Percentiles rank a stretch among this genome's conserved stretches.
Conservation (phyloP, 2,329 filamentous ascomycete genomes). For the Aspergillus carbonarius region DNA sequence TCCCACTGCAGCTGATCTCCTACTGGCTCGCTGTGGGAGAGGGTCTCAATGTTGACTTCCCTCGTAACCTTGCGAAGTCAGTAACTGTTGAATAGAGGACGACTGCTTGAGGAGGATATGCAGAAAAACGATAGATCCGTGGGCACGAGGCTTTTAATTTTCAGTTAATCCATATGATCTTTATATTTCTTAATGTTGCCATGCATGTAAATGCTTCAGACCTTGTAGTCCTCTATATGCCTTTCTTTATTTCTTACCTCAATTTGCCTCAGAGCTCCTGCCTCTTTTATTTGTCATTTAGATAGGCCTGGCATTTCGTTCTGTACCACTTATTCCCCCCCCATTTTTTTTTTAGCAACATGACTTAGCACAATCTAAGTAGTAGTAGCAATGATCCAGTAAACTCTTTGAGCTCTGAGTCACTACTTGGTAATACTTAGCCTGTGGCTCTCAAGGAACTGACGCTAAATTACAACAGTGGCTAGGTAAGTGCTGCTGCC, state of each 20-base stretch:
- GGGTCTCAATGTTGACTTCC: conserved; percentile 97
- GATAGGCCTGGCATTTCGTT: background rate
- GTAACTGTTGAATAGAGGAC: conserved; percentile 86
- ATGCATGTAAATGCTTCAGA: conserved; percentile 7
- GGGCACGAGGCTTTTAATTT: conserved; percentile 3
- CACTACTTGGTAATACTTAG: too few species aligned
- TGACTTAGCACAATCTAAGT: too few species aligned
- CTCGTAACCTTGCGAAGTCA: conserved; percentile 96
- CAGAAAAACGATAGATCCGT: background rate
- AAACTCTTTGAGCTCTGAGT: too few species aligned
- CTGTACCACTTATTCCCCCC: background rate
- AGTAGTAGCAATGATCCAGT: too few species aligned
- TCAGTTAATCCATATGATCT: conserved; percentile 1
- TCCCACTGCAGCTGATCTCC: conserved; percentile 94
- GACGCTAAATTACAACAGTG: background rate
- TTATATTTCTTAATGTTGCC: background rate
- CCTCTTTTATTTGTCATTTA: background rate
- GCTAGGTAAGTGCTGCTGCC: background rate
- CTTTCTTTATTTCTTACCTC: background rate
- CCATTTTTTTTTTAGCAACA: too few species aligned
- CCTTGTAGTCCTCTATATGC: background rate
- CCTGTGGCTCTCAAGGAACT: too few species aligned
- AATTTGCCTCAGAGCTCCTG: background rate
- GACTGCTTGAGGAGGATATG: background rate
- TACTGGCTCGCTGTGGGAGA: conserved; percentile 98